Evolutionary conservation across 345 rosid species (phyloP).

Genomic region (Diplotaxis tenuifolia): DNA sequence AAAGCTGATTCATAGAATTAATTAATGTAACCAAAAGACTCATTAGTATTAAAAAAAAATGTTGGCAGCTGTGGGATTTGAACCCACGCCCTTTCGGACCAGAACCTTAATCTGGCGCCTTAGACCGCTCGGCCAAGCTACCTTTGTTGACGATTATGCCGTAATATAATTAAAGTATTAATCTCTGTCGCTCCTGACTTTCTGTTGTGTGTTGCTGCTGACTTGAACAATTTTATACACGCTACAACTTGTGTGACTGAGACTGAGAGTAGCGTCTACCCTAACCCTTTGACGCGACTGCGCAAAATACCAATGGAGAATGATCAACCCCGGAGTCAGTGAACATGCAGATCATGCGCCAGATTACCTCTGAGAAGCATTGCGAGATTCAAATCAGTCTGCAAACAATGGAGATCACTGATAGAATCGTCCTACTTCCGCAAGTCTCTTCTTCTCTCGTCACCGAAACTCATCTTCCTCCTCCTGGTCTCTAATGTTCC

Average conservation of each 20-base stretch:
- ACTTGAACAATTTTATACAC: too few species aligned
- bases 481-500: neutral
- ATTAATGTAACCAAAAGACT: too few species aligned
- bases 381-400: neutral
- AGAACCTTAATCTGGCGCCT: slow-evolving; percentile 99
- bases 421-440: neutral
- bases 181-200: too few species aligned
- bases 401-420: neutral
- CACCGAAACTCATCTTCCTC: neutral
- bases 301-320: neutral
- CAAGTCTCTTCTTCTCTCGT: neutral
- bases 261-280: too few species aligned
- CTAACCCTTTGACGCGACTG: neutral
- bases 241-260: too few species aligned
- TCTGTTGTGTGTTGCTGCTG: too few species aligned
- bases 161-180: too few species aligned
- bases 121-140: slow-evolving; percentile 99
- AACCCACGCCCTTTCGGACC: slow-evolving; percentile 99
- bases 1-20: too few species aligned
- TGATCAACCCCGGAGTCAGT: neutral
- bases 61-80: slow-evolving; percentile 97
- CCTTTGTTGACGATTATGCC: too few species aligned
- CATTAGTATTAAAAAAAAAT: too few species aligned
- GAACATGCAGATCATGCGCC: neutral
- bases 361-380: neutral